These are phyloP conservation scores for Pseudogymnoascus sp. DNA, from an alignment of 2,329 filamentous ascomycete genomes.

Conservation along the genomic window DNA sequence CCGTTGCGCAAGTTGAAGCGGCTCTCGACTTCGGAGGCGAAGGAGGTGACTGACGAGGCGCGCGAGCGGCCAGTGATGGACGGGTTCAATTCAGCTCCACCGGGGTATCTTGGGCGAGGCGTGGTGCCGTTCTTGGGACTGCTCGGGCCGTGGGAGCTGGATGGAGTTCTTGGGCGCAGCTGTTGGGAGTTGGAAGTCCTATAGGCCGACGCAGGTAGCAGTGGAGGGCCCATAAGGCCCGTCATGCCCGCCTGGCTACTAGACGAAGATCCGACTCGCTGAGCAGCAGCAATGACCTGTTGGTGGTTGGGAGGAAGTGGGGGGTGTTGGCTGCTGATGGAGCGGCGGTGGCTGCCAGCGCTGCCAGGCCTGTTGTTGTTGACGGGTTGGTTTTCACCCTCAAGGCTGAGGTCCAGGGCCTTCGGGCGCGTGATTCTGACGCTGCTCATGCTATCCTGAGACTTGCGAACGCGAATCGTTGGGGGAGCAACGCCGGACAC, in stretches of 20 bases:
- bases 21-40: constrained; percentile 85
- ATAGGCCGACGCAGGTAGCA: constrained; percentile 66
- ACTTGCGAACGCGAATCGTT: constrained; percentile 38
- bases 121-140: constrained; percentile 43
- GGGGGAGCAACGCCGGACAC: constrained; percentile 26
- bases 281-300: constrained; percentile 69
- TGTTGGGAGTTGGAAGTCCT: constrained; percentile 11
- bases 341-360: constrained; percentile 56
- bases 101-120: constrained; percentile 53
- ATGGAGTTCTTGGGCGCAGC: constrained; percentile 23
- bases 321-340: constrained; percentile 45
- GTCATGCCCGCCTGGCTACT: constrained; percentile 22
- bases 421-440: constrained; percentile 34
- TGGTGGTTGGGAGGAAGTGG: constrained; percentile 78
- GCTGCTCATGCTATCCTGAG: constrained; percentile 44
- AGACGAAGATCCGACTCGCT: constrained; percentile 45
- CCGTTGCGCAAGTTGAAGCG: constrained; percentile 72
- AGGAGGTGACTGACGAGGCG: constrained; percentile 87
- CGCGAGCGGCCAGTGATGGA: constrained; percentile 36
- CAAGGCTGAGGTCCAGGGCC: constrained; percentile 28
- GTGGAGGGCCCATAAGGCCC: constrained; percentile 72
- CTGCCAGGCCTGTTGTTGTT: constrained; percentile 64
- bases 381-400: constrained; percentile 31
- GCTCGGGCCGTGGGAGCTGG: constrained; percentile 49
- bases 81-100: constrained; percentile 29